Evolutionary conservation across 257 asterid species (phyloP).

Genomic region (Nicotiana paniculata): DNA sequence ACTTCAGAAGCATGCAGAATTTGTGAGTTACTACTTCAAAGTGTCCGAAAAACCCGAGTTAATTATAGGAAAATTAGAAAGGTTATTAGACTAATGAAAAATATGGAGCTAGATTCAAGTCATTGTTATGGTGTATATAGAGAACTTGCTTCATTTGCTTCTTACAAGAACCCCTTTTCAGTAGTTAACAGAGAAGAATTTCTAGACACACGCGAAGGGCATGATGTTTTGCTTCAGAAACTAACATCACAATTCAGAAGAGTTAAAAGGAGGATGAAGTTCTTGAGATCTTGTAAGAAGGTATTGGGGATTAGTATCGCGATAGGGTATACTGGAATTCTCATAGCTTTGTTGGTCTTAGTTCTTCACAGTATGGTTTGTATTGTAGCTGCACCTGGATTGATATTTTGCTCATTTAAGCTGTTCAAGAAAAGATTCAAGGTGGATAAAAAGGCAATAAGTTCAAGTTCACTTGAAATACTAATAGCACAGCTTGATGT

Average conservation of each 20-base stretch:
- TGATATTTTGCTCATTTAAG: conserved; percentile 13
- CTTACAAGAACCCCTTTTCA: conserved; percentile 41
- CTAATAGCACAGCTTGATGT: conserved; percentile 40
- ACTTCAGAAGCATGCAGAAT: conserved; percentile 47
- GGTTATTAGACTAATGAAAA: conserved; percentile 17
- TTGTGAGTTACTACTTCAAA: conserved; percentile 48
- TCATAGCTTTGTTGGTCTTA: conserved; percentile 22
- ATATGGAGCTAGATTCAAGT: conserved; percentile 19
- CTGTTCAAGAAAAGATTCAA: conserved; percentile 18
- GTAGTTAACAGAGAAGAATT: conserved; percentile 26
- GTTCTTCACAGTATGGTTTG: conserved; percentile 32
- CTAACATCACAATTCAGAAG: conserved; percentile 32
- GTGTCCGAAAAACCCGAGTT: conserved; percentile 29
- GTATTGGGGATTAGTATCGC: conserved; percentile 20
- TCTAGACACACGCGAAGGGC: conserved; percentile 32
- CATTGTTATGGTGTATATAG: conserved; percentile 8
- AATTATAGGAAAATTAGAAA: conserved; percentile 23
- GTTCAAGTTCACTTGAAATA: conserved; percentile 14
- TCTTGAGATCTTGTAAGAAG: conserved; percentile 22
- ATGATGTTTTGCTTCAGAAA: conserved; percentile 26
- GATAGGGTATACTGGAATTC: conserved; percentile 25
- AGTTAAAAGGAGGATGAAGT: conserved; percentile 29
- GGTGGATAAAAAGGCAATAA: background rate
- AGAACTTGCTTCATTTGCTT: conserved; percentile 34
- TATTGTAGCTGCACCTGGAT: conserved; percentile 25